These are phyloP conservation scores for Fusarium solani-melongenae DNA, from an alignment of 2,329 filamentous ascomycete species.

Conservation along the genomic window DNA sequence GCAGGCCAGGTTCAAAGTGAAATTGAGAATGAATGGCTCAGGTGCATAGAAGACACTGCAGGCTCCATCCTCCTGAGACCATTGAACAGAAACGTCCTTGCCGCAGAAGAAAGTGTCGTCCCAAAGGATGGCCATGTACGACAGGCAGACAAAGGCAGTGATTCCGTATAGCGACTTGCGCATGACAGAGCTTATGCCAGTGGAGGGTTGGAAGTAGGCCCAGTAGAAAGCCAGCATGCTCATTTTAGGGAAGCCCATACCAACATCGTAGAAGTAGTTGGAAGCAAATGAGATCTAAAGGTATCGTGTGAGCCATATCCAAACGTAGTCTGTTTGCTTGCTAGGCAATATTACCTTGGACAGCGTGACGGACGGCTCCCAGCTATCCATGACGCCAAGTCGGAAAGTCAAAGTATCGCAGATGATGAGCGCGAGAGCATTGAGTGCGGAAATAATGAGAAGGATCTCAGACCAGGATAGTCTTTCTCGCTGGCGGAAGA, in stretches of 20 bases:
- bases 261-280: slow-evolving; percentile 52
- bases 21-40: slow-evolving; percentile 49
- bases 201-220: slow-evolving; percentile 45
- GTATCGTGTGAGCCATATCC: neutral
- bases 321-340: too few species aligned
- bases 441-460: slow-evolving; percentile 43
- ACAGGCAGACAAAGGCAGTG: slow-evolving; percentile 46
- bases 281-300: slow-evolving; percentile 48
- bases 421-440: slow-evolving; percentile 48
- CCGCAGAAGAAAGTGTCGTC: slow-evolving; percentile 51
- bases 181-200: slow-evolving; percentile 39
- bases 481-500: slow-evolving; percentile 45
- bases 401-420: slow-evolving; percentile 49
- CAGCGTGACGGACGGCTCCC: slow-evolving; percentile 43
- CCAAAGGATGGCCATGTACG: slow-evolving; percentile 47
- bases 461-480: slow-evolving; percentile 46
- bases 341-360: slow-evolving; percentile 41
- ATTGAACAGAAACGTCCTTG: slow-evolving; percentile 48
- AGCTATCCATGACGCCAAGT: slow-evolving; percentile 47
- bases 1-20: slow-evolving; percentile 48
- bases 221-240: slow-evolving; percentile 52
- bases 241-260: slow-evolving; percentile 51
- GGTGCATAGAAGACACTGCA: slow-evolving; percentile 50
- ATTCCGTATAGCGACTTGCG: slow-evolving; percentile 45
- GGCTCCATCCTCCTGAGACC: slow-evolving; percentile 50